Evolutionary conservation across 2,329 filamentous ascomycete species (phyloP).

Genomic region (Penicillium griseofulvum): DNA sequence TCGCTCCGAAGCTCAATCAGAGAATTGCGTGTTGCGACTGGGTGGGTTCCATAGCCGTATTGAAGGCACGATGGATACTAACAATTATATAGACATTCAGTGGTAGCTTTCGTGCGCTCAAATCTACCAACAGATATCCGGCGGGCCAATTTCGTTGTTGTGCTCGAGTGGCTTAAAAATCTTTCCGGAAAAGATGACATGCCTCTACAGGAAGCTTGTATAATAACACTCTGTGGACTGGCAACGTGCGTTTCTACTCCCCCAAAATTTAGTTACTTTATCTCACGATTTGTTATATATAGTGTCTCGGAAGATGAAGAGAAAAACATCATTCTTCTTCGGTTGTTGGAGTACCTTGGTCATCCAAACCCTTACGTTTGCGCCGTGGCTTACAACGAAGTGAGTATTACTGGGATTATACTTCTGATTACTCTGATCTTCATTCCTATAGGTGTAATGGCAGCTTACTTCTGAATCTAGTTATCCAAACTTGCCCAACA

Average conservation of each 20-base stretch:
- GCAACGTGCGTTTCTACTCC: constrained; percentile 55
- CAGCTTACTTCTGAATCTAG: constrained; percentile 34
- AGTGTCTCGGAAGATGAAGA: constrained; percentile 75
- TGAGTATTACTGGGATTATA: constrained; percentile 34
- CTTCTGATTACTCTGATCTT: background rate
- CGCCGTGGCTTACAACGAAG: constrained; percentile 78
- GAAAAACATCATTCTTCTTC: constrained; percentile 78
- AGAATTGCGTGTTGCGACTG: constrained; percentile 79
- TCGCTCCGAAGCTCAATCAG: constrained; percentile 79
- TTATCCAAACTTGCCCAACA: constrained; percentile 69
- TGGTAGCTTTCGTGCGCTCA: constrained; percentile 64
- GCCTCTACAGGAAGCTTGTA: constrained; percentile 75
- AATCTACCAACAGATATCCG: constrained; percentile 49
- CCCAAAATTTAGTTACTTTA: background rate
- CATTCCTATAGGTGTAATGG: background rate
- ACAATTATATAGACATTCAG: constrained; percentile 52
- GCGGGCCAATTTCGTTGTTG: constrained; percentile 65
- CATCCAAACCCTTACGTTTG: constrained; percentile 76
- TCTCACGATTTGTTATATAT: background rate
- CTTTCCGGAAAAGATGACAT: constrained; percentile 68
- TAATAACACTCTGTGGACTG: constrained; percentile 82
- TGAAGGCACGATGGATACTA: background rate
- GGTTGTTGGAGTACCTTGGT: constrained; percentile 82
- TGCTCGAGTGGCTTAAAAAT: constrained; percentile 67
- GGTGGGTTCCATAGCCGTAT: constrained; percentile 41